phyloP scores from a whole-genome alignment of 371 early-diverging fungal genomes.

The Mucor sp. region DNA sequence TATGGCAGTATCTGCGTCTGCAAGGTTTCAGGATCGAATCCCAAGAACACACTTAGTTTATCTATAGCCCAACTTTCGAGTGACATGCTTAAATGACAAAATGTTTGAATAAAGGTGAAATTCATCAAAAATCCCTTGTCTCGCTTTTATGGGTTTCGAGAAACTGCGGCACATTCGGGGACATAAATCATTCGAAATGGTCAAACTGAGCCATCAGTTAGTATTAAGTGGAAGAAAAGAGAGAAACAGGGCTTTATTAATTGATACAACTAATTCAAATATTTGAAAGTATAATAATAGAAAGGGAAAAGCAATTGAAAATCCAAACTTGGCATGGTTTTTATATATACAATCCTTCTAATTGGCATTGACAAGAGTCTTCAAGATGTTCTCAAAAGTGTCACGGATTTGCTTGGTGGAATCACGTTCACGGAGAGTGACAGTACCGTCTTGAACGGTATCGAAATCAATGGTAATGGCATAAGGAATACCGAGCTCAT shows the following conservation, averaged over 20 bases:
- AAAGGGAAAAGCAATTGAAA: background rate
- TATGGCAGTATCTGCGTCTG: constrained; percentile 45
- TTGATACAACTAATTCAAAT: background rate
- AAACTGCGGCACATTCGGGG: constrained; percentile 1
- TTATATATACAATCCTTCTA: constrained; percentile 6
- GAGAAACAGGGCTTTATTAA: background rate
- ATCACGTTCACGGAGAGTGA: constrained; percentile 99
- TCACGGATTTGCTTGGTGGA: constrained; percentile 96
- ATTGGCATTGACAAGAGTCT: constrained; percentile 57
- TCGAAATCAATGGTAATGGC: constrained; percentile 99
- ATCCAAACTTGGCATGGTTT: background rate
- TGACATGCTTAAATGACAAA: background rate
- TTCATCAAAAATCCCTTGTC: background rate
- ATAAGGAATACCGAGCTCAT: constrained; percentile 99
- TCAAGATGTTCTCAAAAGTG: constrained; percentile 68
- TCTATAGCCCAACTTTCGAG: constrained; percentile 42
- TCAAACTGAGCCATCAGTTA: no score
- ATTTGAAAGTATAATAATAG: background rate
- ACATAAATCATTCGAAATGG: background rate
- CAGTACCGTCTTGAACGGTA: constrained; percentile 90
- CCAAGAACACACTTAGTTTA: constrained; percentile 47
- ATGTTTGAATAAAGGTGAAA: background rate
- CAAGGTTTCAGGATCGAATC: constrained; percentile 48
- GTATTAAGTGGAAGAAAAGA: background rate
- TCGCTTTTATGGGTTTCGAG: background rate